Base-by-base conservation (phyloP, 345 rosid genomes). In the Erysimum cheiranthoides region DNA sequence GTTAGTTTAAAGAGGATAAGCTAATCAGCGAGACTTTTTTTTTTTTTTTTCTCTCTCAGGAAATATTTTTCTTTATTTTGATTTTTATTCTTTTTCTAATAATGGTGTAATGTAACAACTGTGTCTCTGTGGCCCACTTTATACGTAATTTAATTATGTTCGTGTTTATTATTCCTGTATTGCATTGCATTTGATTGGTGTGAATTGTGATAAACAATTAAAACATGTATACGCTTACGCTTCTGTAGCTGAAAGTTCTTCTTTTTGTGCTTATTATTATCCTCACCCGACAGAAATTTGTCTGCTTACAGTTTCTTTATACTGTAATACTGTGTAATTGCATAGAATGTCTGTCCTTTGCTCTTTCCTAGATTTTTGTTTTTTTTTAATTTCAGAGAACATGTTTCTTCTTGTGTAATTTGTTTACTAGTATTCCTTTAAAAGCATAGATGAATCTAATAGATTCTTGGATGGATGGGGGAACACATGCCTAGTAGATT, bases 61-160 rank as follows among this genome's bases (percentile, higher is more conserved):
- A 54, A 56, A 28, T 14, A 13, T 36, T 18, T 16, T 11, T 32
- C 1, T 28, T 7, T 2, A 14, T 17, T 47, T 9, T 49, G 17
- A 21, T 31, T 25, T 4, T 49, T 49, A 3, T 11, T 5, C 31
- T 60, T 68, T 5, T 32, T n/a, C n/a, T n/a, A 2, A 31, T 31
- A 32, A 32, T 61, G 17, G 63, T 56, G 18, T 58, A 28, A 28
- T 45, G 57, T 66, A 66, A 61, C 68, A 72, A 61, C 51, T 72
- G 68, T 72, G 8, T 11, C 8, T 10, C 74, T 17, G 8, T 70
- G 75, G 71, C 75, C 80, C 75, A 77, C 75, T 36, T 10, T 35
- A 30, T 54, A 53, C 50, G 66, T 76, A 45, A 11, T 69, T 52
- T 76, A 3, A 11, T 52, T 61, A 7, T 42, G 6, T 10, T 25